Base-by-base conservation (phyloP, 768 basidiomycete genomes). In the Kwoniella dendrophila region DNA sequence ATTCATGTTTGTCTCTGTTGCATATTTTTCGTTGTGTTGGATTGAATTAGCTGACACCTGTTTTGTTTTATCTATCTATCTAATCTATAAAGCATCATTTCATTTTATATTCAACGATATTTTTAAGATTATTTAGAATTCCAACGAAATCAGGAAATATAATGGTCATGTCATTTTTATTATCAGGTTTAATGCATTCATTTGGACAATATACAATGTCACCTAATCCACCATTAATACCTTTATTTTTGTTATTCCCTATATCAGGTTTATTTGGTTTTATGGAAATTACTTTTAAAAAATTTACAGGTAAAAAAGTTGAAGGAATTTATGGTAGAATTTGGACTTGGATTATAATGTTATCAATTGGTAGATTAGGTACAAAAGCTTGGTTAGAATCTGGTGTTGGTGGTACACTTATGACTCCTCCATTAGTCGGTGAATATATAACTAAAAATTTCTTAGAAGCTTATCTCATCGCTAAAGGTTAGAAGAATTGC, bases 121-220 rank as follows among this genome's bases (percentile, higher is more conserved):
- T 72, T 20, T 58, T 77, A 22, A 44, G 55, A 20, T 27, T 64
- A 20, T 34, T 73, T 16, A 51, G 52, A 20, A 51, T 73, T n/a
- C 65, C 68, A 38, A 24, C 62, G 30, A 59, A 49, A 18, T 51
- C 64, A 4, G 56, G 70, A 0, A 38, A 62, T 30, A 63, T 67
- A 40, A 61, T 68, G 1, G 50, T 63, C 26, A 30, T 70, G 1
- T 60, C 69, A n/a, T 76, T 76, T 63, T 26, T 68, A 60, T 58
- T 73, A 48, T 77, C 75, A 7, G 76, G 70, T 0, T 29, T 50
- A 4, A 64, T 77, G 50, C 78, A 77, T 63, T 70, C 72, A 24
- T 43, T 77, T 33, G 74, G 74, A 18, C 59, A 73, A 58, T 62
- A 76, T 40, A 60, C 70, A 14, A 68, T 72, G 62, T 40, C 59